Evolutionary conservation across 2,329 filamentous ascomycete species (phyloP), one percentile per base, ranked within the genome.

Genomic region (Aspergillus tubingensis): DNA sequence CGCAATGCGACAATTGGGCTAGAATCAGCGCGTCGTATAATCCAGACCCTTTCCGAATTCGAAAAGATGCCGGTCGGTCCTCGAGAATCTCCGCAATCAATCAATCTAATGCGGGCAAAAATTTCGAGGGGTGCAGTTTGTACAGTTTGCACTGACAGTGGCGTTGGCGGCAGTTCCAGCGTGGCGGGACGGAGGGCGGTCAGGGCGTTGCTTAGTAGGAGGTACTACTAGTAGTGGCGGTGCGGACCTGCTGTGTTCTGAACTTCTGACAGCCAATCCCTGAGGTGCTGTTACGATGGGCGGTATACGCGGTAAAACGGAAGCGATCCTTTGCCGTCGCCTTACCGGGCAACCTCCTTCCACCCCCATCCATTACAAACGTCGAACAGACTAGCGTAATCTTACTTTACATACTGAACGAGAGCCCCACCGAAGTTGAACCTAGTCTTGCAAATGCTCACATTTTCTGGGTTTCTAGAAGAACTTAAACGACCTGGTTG

Each of bases 121-220:
- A 60, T 60, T 57, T 62, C 52, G 60, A 30, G 53, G 54, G 27
- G 54, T 43, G 32, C 21, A 36, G 61, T 73, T 73, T 74, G 70
- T 61, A 66, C 36, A 5, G 61, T 68, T 67, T 67, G 65, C 60
- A 67, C 19, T 27, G 25, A 32, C 21, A 36, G 43, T 50, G 47
- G 47, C 47, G 47, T 30, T 30, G 15, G 19, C 41, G 41, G 41
- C 41, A 44, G n/a, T 50, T 27, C 47, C 47, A 17, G 25, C 30
- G 47, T 50, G 47, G 47, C 47, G 47, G 47, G 13, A 49, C 23
- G 47, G 25, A 50, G 47, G 47, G 47, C 47, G 47, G 47, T 49
- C 21, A 49, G 6, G 41, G 27, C 47, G 44, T n/a, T 49, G 32
- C 11, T 36, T 36, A 36, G 25, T 27, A 27, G 7, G 1, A 2